These are phyloP conservation scores for Pseudoperonospora humuli DNA, from an alignment of 352 stramenopile species.

Conservation along the genomic window DNA sequence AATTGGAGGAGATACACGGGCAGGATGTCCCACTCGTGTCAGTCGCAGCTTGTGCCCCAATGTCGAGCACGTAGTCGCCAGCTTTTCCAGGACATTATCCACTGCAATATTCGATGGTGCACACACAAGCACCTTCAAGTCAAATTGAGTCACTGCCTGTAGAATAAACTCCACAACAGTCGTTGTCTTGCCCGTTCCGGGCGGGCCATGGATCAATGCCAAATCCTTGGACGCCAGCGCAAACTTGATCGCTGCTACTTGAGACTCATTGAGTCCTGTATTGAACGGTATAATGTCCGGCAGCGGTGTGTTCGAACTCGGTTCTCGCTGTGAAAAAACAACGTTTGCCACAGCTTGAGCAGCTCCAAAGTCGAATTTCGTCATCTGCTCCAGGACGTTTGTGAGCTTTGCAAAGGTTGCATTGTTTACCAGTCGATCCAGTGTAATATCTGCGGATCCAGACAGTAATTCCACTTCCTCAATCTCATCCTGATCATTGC, in stretches of 20 bases:
- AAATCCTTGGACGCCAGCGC: constrained; percentile 83
- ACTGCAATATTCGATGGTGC: constrained; percentile 98
- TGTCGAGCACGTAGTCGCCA: constrained; percentile 49
- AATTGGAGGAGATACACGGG: constrained; percentile 87
- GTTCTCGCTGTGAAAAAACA: constrained; percentile 44
- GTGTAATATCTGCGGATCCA: constrained; percentile 27
- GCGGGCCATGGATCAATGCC: constrained; percentile 88
- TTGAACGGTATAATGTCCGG: constrained; percentile 44
- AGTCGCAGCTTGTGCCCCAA: constrained; percentile 32
- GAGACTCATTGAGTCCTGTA: constrained; percentile 57
- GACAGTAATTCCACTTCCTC: constrained; percentile 39
- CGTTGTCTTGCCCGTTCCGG: constrained; percentile 95
- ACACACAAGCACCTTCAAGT: constrained; percentile 92
- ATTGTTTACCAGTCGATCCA: constrained; percentile 84
- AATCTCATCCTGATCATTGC: constrained; percentile 41
- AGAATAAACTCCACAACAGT: constrained; percentile 95
- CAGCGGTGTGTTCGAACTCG: constrained; percentile 44
- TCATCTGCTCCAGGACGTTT: constrained; percentile 51
- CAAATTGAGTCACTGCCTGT: constrained; percentile 81
- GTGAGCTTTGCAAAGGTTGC: constrained; percentile 76
- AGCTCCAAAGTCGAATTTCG: constrained; percentile 49
- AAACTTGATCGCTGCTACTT: constrained; percentile 68
- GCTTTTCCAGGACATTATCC: constrained; percentile 95
- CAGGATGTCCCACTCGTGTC: constrained; percentile 91
- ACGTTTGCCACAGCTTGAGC: constrained; percentile 62